Evolutionary conservation across 495 filamentous ascomycete species (phyloP).

Genomic region (Neurospora sp.): DNA sequence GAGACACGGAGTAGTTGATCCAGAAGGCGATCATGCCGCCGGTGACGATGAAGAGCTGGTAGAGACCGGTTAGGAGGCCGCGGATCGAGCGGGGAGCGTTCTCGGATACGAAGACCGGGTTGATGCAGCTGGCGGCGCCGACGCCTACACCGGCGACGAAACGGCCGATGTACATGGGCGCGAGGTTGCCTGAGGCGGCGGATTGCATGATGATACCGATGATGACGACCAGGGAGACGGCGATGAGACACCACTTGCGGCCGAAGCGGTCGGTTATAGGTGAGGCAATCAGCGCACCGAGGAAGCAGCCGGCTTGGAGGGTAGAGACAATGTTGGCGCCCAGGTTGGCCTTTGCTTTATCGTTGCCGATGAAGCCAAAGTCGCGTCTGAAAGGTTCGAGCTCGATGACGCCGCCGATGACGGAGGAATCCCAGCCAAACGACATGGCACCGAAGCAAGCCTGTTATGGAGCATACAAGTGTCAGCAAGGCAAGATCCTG

Average conservation of each 20-base stretch:
- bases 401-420: conserved; percentile 56
- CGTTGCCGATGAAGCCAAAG: conserved; percentile 19
- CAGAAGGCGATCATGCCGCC: conserved; percentile 48
- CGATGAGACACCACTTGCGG: conserved; percentile 45
- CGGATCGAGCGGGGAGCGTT: conserved; percentile 41
- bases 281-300: conserved; percentile 27
- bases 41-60: conserved; percentile 52
- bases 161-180: conserved; percentile 52
- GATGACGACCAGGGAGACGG: conserved; percentile 44
- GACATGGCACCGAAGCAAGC: conserved; percentile 72
- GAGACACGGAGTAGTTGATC: conserved; percentile 45
- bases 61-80: conserved; percentile 47
- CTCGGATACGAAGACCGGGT: conserved; percentile 50
- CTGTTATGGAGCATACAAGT: conserved; percentile 15
- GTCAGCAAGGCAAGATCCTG: conserved; percentile 5
- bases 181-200: conserved; percentile 36
- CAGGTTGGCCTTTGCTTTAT: conserved; percentile 25
- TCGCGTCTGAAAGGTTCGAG: conserved; percentile 38
- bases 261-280: conserved; percentile 34
- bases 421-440: conserved; percentile 56
- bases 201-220: conserved; percentile 48
- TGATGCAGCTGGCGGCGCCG: conserved; percentile 47
- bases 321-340: conserved; percentile 43
- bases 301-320: conserved; percentile 47
- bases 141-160: conserved; percentile 54